Conservation (phyloP, 2,329 filamentous ascomycete species). For the Ophiosphaerella herpotricha region DNA sequence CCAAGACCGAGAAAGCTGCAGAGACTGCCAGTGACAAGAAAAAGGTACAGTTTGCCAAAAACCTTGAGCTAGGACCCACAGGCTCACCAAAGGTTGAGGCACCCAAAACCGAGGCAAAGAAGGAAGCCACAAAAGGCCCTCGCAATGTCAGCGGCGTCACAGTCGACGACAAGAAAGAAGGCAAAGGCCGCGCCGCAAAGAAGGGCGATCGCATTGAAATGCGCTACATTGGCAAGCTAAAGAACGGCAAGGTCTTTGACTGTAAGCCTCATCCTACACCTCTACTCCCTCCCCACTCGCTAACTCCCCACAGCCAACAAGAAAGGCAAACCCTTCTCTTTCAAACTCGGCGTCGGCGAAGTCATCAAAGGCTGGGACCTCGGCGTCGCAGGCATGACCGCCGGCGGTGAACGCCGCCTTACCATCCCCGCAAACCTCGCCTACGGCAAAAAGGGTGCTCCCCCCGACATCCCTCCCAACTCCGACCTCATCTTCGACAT, state of each 20-base stretch:
- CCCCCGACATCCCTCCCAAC: conserved; percentile 88
- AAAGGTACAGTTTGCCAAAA: conserved; percentile 99
- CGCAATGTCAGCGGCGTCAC: conserved; percentile 87
- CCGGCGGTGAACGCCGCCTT: conserved; percentile 90
- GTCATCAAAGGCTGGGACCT: conserved; percentile 99
- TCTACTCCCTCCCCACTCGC: conserved; percentile 1
- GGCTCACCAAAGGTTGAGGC: conserved; percentile 54
- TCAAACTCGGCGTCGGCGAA: conserved; percentile 91
- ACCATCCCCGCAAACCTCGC: conserved; percentile 85
- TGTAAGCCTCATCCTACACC: conserved; percentile 59
- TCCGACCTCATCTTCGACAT: conserved; percentile 88
- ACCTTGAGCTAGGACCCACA: conserved; percentile 95
- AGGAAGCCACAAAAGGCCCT: conserved; percentile 59
- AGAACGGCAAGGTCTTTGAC: conserved; percentile 94
- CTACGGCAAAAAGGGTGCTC: conserved; percentile 77
- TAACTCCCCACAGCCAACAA: conserved; percentile 77
- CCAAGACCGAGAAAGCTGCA: conserved; percentile 58
- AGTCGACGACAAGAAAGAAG: conserved; percentile 93
- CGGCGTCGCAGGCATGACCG: conserved; percentile 87
- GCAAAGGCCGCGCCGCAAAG: conserved; percentile 83
- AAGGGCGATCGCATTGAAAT: conserved; percentile 88
- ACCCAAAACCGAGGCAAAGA: conserved; percentile 53
- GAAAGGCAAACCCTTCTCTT: conserved; percentile 95
- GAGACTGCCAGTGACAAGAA: conserved; percentile 66
- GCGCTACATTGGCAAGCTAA: conserved; percentile 95